Conservation (phyloP, 2,329 filamentous ascomycete genomes). For the Sporothrix brunneoviolacea region DNA sequence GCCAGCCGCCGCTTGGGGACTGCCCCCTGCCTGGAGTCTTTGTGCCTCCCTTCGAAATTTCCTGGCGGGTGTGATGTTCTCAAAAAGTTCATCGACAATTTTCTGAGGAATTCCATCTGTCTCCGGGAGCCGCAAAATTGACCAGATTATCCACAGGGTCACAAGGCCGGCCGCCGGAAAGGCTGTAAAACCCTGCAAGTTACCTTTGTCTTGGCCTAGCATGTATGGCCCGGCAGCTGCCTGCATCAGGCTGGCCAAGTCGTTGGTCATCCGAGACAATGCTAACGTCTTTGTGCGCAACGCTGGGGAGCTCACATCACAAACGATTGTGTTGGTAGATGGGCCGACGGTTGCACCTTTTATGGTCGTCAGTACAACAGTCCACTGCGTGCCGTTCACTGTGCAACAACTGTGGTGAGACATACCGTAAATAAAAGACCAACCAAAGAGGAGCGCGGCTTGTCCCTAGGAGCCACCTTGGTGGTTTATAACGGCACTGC, state of each 20-base stretch:
- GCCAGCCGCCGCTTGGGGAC: too few relatives aligned
- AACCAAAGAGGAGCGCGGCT: constrained; percentile 36
- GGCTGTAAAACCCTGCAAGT: constrained; percentile 17
- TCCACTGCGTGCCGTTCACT: too few relatives aligned
- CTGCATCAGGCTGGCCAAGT: constrained; percentile 17
- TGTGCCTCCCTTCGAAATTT: constrained; percentile 11
- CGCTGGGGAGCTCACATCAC: constrained; percentile 15
- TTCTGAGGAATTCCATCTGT: constrained; percentile 18
- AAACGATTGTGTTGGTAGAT: constrained; percentile 19
- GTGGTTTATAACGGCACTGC: constrained; percentile 24
- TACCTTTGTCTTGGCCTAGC: constrained; percentile 16
- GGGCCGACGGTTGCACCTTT: constrained; percentile 17
- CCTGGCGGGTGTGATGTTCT: constrained; percentile 9
- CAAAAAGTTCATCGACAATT: constrained; percentile 19
- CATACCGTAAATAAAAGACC: constrained; percentile 28
- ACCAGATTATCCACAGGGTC: constrained; percentile 15
- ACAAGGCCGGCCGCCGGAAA: constrained; percentile 14
- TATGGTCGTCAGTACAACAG: background rate
- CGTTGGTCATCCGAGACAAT: constrained; percentile 16
- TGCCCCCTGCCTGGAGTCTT: too few relatives aligned
- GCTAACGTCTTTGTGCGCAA: constrained; percentile 20
- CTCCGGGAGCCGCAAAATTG: constrained; percentile 16
- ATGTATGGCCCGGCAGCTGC: constrained; percentile 20
- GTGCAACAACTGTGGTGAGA: too few relatives aligned
- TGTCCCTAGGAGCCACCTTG: constrained; percentile 31